Percentiles rank a stretch among this genome's conserved stretches.
phyloP scores from a whole-genome alignment of 2,329 filamentous ascomycete species.

The Colletotrichum coccodes region DNA sequence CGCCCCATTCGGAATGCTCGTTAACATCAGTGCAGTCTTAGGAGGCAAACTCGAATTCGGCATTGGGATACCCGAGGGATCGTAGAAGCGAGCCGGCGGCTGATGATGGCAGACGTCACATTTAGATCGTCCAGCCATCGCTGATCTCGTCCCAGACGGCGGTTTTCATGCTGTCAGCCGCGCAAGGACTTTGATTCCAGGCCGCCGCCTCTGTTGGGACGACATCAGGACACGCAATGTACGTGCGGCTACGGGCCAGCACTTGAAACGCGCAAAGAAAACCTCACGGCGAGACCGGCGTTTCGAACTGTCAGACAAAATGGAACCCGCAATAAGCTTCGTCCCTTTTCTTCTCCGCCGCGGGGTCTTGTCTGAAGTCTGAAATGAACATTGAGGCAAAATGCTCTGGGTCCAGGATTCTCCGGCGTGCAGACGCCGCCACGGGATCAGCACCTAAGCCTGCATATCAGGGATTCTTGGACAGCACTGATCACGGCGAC shows the following conservation, averaged over 20 bases:
- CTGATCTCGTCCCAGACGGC: background rate
- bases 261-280: constrained; percentile 9
- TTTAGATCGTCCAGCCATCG: background rate
- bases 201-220: background rate
- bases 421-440: background rate
- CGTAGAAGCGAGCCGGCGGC: background rate
- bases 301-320: constrained; percentile 10
- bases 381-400: background rate
- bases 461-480: background rate
- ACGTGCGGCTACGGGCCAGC: background rate
- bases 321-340: background rate
- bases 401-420: background rate
- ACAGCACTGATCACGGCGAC: background rate
- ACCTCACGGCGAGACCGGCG: constrained; percentile 5
- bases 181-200: background rate
- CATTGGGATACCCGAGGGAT: background rate
- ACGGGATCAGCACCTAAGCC: background rate
- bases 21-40: background rate
- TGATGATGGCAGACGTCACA: background rate
- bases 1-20: background rate
- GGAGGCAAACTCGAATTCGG: background rate
- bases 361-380: background rate
- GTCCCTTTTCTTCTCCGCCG: background rate
- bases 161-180: background rate
- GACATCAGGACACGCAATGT: background rate